phyloP scores from a whole-genome alignment of 2,329 filamentous ascomycete genomes.

The Paraphoma chrysanthemicola region DNA sequence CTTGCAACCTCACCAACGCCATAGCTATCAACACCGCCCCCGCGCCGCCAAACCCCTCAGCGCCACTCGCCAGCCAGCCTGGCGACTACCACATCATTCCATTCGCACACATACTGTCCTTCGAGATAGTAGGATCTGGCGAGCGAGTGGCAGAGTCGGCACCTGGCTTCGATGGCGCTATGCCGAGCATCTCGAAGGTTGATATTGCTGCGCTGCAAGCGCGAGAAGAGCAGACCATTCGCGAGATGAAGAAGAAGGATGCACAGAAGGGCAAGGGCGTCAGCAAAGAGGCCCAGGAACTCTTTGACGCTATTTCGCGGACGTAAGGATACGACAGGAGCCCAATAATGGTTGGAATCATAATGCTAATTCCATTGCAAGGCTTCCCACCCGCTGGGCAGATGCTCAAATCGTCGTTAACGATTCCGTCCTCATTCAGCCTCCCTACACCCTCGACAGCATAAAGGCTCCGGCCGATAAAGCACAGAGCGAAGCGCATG shows the following conservation, averaged over 20 bases:
- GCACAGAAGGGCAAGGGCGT: constrained; percentile 67
- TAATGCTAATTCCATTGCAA: constrained; percentile 11
- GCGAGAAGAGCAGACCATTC: constrained; percentile 63
- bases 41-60: constrained; percentile 51
- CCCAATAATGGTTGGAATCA: not conserved
- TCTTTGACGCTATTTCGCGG: constrained; percentile 67
- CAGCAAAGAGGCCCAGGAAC: constrained; percentile 66
- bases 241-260: constrained; percentile 64
- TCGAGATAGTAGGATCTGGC: constrained; percentile 58
- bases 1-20: constrained; percentile 66
- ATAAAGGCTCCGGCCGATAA: constrained; percentile 56
- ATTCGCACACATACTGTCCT: constrained; percentile 64
- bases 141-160: constrained; percentile 44
- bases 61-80: constrained; percentile 47
- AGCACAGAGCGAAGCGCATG: constrained; percentile 49
- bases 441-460: constrained; percentile 65
- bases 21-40: constrained; percentile 66
- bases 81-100: constrained; percentile 68
- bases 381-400: constrained; percentile 65
- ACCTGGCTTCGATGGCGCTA: constrained; percentile 54
- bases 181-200: constrained; percentile 57
- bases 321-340: constrained; percentile 51
- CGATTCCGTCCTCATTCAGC: constrained; percentile 64
- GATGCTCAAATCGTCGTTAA: constrained; percentile 65
- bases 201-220: constrained; percentile 62